Evolutionary conservation across 2,329 filamentous ascomycete genomes (phyloP).

Genomic region (Phoma sp.): DNA sequence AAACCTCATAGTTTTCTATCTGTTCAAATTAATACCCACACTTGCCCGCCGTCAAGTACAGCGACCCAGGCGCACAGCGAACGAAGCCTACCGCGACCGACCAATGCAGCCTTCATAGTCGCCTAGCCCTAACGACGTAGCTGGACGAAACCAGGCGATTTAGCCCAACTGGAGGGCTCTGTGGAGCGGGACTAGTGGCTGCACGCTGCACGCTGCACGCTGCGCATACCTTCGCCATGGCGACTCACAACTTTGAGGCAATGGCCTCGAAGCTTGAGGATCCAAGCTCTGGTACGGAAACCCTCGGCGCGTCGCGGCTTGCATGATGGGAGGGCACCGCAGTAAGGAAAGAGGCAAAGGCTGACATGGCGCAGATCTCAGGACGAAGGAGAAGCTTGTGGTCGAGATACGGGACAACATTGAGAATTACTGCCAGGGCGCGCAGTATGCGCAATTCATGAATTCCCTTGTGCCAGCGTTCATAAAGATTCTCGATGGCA

Average conservation of each 20-base stretch:
- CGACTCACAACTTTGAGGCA: slow-evolving; percentile 54
- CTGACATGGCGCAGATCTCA: slow-evolving; percentile 68
- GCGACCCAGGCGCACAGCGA: slow-evolving; percentile 24
- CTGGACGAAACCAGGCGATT: slow-evolving; percentile 19
- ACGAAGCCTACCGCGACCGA: slow-evolving; percentile 28
- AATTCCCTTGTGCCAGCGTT: slow-evolving; percentile 90
- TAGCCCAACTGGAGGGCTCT: slow-evolving; percentile 15
- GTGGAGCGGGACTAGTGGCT: slow-evolving; percentile 29
- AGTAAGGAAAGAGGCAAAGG: not conserved
- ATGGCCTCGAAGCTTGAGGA: slow-evolving; percentile 58
- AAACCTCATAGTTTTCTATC: slow-evolving; percentile 33
- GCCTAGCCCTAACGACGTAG: slow-evolving; percentile 18
- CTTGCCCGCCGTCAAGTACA: slow-evolving; percentile 12
- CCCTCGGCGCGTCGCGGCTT: not conserved
- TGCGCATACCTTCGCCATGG: slow-evolving; percentile 42
- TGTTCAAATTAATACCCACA: slow-evolving; percentile 26
- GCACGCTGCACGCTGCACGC: slow-evolving; percentile 35
- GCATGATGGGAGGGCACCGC: not conserved
- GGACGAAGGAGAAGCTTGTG: slow-evolving; percentile 81
- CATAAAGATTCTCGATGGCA: slow-evolving; percentile 81
- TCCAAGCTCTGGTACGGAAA: slow-evolving; percentile 45
- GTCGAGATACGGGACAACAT: slow-evolving; percentile 88
- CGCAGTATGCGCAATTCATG: slow-evolving; percentile 81
- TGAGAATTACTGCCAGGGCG: slow-evolving; percentile 82
- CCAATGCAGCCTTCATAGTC: slow-evolving; percentile 36